These are phyloP conservation scores for Cyathus pygmaeus DNA, from an alignment of 1,284 basidiomycete species.

Conservation along the genomic window DNA sequence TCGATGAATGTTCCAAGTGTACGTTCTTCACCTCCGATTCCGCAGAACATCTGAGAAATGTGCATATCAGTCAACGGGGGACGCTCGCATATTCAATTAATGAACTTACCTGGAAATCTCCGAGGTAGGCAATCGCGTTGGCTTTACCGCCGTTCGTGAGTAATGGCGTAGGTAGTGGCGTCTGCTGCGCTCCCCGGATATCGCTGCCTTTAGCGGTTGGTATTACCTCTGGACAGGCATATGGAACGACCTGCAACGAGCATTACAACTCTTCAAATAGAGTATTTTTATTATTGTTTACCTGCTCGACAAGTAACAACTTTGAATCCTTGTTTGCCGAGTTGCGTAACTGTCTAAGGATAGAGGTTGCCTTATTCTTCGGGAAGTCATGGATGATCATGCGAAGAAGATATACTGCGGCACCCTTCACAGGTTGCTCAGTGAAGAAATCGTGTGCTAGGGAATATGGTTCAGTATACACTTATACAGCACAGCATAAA, in stretches of 20 bases:
- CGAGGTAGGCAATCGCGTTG: not conserved
- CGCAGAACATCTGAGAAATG: not conserved
- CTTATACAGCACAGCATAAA: no score
- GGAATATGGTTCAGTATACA: no score
- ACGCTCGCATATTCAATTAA: not conserved
- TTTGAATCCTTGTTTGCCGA: slow-evolving; percentile 15
- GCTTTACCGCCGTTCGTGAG: not conserved
- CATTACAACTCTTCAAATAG: not conserved
- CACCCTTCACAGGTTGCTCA: no score
- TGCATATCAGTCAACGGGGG: not conserved
- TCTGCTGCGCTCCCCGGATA: not conserved
- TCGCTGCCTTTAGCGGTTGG: not conserved
- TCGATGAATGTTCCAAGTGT: slow-evolving; percentile 16
- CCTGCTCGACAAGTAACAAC: slow-evolving; percentile 40
- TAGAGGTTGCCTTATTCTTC: no score
- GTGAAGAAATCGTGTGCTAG: slow-evolving; percentile 45
- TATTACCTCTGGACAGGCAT: not conserved
- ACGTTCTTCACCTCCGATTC: slow-evolving; percentile 10
- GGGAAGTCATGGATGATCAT: no score
- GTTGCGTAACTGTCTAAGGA: no score
- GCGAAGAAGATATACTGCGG: no score
- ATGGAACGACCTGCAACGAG: not conserved
- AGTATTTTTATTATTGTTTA: not conserved
- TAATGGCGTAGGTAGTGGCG: not conserved
- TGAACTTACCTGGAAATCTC: not conserved